phyloP scores from a whole-genome alignment of 257 asterid species.

The Fraxinus americana region DNA sequence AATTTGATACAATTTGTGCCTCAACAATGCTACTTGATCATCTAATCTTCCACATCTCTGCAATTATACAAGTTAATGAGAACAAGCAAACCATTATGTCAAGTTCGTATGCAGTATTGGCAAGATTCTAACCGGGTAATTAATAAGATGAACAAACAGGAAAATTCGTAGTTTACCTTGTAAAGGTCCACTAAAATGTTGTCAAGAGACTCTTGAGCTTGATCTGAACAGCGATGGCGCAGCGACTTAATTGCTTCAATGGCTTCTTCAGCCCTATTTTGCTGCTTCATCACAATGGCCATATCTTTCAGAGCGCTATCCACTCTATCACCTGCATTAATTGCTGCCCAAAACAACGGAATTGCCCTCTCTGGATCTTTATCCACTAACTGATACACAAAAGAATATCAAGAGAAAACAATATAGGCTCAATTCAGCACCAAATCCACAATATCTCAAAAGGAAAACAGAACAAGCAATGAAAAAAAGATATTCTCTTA shows the following conservation, averaged over 20 bases:
- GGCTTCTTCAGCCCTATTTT: slow-evolving; percentile 94
- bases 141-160: neutral
- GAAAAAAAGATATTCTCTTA: too few species aligned
- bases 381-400: slow-evolving; percentile 64
- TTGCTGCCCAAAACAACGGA: slow-evolving; percentile 95
- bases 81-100: neutral
- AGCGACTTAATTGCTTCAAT: slow-evolving; percentile 88
- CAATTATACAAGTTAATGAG: neutral
- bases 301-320: slow-evolving; percentile 97
- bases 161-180: slow-evolving; percentile 47
- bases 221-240: slow-evolving; percentile 85
- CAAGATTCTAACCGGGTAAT: too few species aligned
- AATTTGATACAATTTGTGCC: slow-evolving; percentile 71
- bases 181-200: slow-evolving; percentile 86
- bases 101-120: too few species aligned
- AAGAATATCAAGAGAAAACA: neutral
- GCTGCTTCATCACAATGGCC: slow-evolving; percentile 99
- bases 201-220: slow-evolving; percentile 96
- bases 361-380: slow-evolving; percentile 97
- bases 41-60: slow-evolving; percentile 98
- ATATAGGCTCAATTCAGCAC: neutral
- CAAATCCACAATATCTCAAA: neutral
- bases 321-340: slow-evolving; percentile 96
- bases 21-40: slow-evolving; percentile 71
- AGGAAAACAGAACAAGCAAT: neutral